Evolutionary conservation across 805 yeast species (phyloP), one percentile per base, ranked within the genome.

Genomic region (Lachancea mirantina): DNA sequence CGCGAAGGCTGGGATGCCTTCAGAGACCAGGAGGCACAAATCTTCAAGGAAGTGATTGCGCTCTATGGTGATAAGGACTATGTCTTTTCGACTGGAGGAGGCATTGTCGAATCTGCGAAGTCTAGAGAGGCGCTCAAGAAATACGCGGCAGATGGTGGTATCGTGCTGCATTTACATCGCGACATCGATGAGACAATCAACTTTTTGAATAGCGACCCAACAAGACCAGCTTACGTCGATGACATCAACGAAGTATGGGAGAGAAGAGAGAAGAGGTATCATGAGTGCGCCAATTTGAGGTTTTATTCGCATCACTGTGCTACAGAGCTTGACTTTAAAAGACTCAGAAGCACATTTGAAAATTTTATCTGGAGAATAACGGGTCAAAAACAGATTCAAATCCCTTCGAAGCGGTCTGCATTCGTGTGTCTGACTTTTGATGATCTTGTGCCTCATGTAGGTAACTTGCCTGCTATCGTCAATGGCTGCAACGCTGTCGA

Each of bases 41-140:
- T 82, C 26, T 71, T 83, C 41, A 58, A 67, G 30, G 71, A 73
- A 28, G 63, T 68, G 19, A 41, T 53, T 3, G 38, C 45, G 4
- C 46, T 52, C 8, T 53, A 62, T 35, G 64, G 69, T 3, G 52
- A 55, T 11, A 55, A 64, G 19, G 80, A 80, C 4, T 66, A 76
- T 47, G 82, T 89, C 14, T 70, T 89, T 34, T 84, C 97, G 0
- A 84, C 96, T 30, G 99, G 99, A 20, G 99, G 99, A 26, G 99
- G 99, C 7, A 68, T 92, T 39, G 94, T 92, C 17, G 97, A 89
- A 59, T 70, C 70, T 23, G 67, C 67, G 6, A 70, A 57, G n/a
- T 76, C 94, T 4, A 72, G 96, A 47, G 66, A 66, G 8, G 43
- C 74, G 6, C 65, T 92, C 55, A 69, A 76, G 45, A 53, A 65